Percentiles rank a stretch among this genome's conserved stretches.
Conservation (phyloP, 768 basidiomycete genomes). For the Termitomyces sp. region DNA sequence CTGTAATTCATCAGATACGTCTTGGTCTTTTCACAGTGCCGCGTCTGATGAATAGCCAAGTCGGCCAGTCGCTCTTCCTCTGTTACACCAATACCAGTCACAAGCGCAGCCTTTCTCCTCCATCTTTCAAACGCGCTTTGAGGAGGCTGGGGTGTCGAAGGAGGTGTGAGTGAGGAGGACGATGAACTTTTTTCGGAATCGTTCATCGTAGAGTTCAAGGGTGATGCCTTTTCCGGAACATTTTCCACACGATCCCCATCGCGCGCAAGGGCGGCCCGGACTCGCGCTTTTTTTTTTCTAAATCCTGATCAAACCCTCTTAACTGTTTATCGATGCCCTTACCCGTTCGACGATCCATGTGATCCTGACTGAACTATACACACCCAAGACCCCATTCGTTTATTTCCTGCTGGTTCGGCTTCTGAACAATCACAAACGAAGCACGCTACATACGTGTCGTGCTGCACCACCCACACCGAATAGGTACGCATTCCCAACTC, state of each 20-base stretch:
- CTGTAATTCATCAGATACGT: constrained; percentile 65
- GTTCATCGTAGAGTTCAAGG: constrained; percentile 13
- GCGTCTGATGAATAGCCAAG: constrained; percentile 32
- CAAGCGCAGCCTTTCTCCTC: constrained; percentile 41
- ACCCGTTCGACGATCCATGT: neutral
- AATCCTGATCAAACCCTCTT: neutral
- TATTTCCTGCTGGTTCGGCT: too few species aligned
- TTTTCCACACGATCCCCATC: constrained; percentile 15
- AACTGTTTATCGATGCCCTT: neutral
- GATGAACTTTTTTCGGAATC: constrained; percentile 20
- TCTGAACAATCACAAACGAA: neutral
- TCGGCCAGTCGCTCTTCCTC: constrained; percentile 43
- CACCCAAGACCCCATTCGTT: neutral
- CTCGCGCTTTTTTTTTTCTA: too few species aligned
- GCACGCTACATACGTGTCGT: neutral
- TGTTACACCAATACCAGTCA: constrained; percentile 47
- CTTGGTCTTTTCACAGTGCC: constrained; percentile 68
- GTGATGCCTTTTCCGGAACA: constrained; percentile 16
- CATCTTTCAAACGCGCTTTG: constrained; percentile 45
- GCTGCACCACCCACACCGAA: too few species aligned
- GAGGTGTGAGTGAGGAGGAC: constrained; percentile 5
- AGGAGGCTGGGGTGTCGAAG: constrained; percentile 22
- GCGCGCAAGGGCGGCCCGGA: too few species aligned
- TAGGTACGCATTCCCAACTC: neutral
- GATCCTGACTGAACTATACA: neutral